Evolutionary conservation across 2,329 filamentous ascomycete genomes (phyloP).

Genomic region (Neofusicoccum cordaticola): DNA sequence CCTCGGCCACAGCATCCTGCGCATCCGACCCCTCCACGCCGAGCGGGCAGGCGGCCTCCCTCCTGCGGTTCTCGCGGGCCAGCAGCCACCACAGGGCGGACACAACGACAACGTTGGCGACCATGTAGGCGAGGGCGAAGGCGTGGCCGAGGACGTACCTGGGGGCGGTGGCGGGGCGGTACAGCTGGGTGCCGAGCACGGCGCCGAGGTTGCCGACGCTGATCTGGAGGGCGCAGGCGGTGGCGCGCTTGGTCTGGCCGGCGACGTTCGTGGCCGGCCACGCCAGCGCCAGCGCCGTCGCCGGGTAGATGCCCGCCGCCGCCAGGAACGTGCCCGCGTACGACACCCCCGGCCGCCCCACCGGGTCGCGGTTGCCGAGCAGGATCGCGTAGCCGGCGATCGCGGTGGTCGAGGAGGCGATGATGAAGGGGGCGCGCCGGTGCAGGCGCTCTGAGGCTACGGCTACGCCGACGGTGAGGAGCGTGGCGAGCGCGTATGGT

Average conservation of each 20-base stretch:
- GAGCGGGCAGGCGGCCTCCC: conserved; percentile 24
- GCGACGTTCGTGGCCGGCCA: conserved; percentile 55
- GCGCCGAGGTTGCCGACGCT: conserved; percentile 48
- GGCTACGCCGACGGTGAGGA: conserved; percentile 37
- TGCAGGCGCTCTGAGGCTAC: conserved; percentile 31
- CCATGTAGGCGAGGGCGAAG: conserved; percentile 30
- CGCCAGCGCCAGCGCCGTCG: conserved; percentile 40
- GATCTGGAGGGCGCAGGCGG: conserved; percentile 50
- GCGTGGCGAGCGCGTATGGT: conserved; percentile 39
- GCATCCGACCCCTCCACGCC: conserved; percentile 25
- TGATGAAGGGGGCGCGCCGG: conserved; percentile 36
- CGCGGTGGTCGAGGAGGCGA: conserved; percentile 29
- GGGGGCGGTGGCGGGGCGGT: conserved; percentile 33
- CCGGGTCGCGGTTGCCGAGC: conserved; percentile 29
- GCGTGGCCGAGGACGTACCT: conserved; percentile 35
- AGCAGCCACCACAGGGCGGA: conserved; percentile 30
- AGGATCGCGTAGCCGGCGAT: conserved; percentile 41
- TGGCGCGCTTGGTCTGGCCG: conserved; percentile 53
- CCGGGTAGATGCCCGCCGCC: conserved; percentile 39
- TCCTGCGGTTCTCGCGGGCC: conserved; percentile 31
- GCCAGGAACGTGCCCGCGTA: conserved; percentile 39
- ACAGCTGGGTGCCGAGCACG: conserved; percentile 39
- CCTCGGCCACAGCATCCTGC: conserved; percentile 29
- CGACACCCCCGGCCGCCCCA: conserved; percentile 33
- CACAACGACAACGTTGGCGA: conserved; percentile 33